Evolutionary conservation across 805 yeast genomes (phyloP).

Genomic region (Starmerella floris): DNA sequence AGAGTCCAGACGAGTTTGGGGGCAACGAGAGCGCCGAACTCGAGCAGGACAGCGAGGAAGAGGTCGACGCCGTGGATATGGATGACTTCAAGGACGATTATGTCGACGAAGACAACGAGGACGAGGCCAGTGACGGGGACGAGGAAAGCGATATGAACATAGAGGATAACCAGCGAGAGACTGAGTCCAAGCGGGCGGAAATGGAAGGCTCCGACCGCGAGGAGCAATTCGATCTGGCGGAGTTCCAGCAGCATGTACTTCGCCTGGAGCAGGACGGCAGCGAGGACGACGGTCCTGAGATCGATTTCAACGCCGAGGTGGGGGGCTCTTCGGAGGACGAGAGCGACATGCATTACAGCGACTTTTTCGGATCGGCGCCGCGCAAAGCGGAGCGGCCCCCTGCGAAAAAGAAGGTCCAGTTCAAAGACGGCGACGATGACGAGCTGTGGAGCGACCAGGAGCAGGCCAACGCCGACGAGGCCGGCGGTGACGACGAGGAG

Average conservation of each 20-base stretch:
- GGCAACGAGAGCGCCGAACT: constrained; percentile 6
- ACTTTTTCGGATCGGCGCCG: constrained; percentile 32
- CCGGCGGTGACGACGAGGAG: constrained; percentile 15
- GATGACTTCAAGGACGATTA: constrained; percentile 22
- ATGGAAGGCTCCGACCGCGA: constrained; percentile 30
- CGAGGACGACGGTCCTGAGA: constrained; percentile 36
- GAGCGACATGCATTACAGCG: constrained; percentile 28
- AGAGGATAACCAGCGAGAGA: constrained; percentile 14
- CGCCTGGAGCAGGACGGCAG: constrained; percentile 41
- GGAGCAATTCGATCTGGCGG: constrained; percentile 71
- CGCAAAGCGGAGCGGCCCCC: constrained; percentile 11
- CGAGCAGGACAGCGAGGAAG: constrained; percentile 25
- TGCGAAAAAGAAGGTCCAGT: constrained; percentile 4
- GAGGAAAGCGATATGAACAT: constrained; percentile 25
- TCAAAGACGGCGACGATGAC: constrained; percentile 8
- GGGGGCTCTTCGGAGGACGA: constrained; percentile 35
- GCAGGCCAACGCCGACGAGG: constrained; percentile 12
- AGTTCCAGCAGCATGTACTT: constrained; percentile 62
- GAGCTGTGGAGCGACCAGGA: constrained; percentile 4
- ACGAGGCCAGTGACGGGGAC: constrained; percentile 22
- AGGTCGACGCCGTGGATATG: constrained; percentile 19
- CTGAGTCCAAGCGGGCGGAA: constrained; percentile 20
- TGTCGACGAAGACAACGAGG: constrained; percentile 21
- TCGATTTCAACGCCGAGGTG: constrained; percentile 34
- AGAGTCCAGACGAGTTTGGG: constrained; percentile 1